These are phyloP conservation scores for Annulohypoxylon truncatum DNA, from an alignment of 2,329 filamentous ascomycete genomes.

Conservation along the genomic window DNA sequence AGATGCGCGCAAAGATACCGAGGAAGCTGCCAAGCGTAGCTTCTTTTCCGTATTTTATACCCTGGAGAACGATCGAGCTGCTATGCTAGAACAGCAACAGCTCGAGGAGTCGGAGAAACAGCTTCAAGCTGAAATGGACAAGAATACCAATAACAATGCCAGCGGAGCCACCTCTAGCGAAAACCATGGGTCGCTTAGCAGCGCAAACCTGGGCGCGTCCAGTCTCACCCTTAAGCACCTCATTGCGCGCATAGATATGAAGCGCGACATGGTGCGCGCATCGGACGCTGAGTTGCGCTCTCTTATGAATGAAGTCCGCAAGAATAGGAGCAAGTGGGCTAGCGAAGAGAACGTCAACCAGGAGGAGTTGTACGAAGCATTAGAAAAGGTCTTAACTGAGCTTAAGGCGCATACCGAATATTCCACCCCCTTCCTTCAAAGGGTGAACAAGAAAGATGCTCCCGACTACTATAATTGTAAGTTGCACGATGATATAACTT, in stretches of 20 bases:
- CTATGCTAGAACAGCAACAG: slow-evolving; percentile 97
- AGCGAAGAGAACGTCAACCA: slow-evolving; percentile 98
- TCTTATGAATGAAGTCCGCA: slow-evolving; percentile 96
- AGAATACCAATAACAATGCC: slow-evolving; percentile 65
- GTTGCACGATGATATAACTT: slow-evolving; percentile 48
- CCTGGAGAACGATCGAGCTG: slow-evolving; percentile 91
- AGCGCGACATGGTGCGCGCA: slow-evolving; percentile 88
- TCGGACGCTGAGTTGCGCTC: slow-evolving; percentile 92
- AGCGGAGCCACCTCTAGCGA: slow-evolving; percentile 63
- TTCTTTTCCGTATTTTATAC: slow-evolving; percentile 97
- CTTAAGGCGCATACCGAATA: slow-evolving; percentile 98
- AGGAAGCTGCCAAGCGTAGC: slow-evolving; percentile 87
- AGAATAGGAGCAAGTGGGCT: slow-evolving; percentile 98
- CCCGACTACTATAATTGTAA: slow-evolving; percentile 94
- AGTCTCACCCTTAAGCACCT: slow-evolving; percentile 97
- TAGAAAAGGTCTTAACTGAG: slow-evolving; percentile 96
- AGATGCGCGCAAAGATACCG: slow-evolving; percentile 89
- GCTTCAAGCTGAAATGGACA: slow-evolving; percentile 93
- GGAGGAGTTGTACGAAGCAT: slow-evolving; percentile 95
- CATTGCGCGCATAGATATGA: slow-evolving; percentile 93
- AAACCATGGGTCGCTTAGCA: slow-evolving; percentile 90
- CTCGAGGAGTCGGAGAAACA: slow-evolving; percentile 96
- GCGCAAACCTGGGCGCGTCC: slow-evolving; percentile 92
- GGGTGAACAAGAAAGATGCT: slow-evolving; percentile 96
- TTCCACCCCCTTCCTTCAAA: slow-evolving; percentile 92